phyloP scores from a whole-genome alignment of 2,329 filamentous ascomycete genomes.

The Calonectria ilicicola region DNA sequence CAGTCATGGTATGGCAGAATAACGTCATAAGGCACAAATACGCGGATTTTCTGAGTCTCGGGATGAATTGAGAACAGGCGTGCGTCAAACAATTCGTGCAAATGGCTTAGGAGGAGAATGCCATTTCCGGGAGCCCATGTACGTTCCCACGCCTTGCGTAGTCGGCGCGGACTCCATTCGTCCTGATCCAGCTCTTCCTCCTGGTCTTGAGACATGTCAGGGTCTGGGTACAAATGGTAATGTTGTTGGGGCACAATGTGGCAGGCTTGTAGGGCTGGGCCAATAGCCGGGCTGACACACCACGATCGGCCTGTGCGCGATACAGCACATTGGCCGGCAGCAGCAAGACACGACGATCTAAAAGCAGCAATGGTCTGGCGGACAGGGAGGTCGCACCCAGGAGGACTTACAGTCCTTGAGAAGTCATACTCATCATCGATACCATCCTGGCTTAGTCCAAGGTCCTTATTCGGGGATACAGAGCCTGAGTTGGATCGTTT shows the following conservation, averaged over 20 bases:
- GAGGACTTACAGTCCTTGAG: not conserved
- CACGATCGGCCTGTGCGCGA: too few relatives aligned
- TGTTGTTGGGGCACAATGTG: too few relatives aligned
- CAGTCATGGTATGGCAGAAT: not conserved
- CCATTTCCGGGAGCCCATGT: slow-evolving; percentile 27
- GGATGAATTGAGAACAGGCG: not conserved
- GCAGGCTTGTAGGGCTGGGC: too few relatives aligned
- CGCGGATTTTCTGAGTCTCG: not conserved
- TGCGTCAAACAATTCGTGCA: slow-evolving; percentile 32
- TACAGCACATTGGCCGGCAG: too few relatives aligned
- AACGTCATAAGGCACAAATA: not conserved
- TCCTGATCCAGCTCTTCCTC: too few relatives aligned
- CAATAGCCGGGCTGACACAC: too few relatives aligned
- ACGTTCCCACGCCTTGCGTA: not conserved
- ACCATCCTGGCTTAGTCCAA: not conserved
- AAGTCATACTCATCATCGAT: not conserved
- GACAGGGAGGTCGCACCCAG: not conserved
- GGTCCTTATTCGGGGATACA: slow-evolving; percentile 2
- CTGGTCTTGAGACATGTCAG: too few relatives aligned
- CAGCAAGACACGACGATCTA: too few relatives aligned
- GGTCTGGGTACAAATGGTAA: too few relatives aligned
- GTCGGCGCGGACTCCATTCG: too few relatives aligned
- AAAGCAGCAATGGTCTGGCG: not conserved
- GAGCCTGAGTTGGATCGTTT: not conserved
- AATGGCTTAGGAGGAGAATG: slow-evolving; percentile 29